phyloP scores from a whole-genome alignment of 2,329 filamentous ascomycete genomes.

The Onygena corvina region DNA sequence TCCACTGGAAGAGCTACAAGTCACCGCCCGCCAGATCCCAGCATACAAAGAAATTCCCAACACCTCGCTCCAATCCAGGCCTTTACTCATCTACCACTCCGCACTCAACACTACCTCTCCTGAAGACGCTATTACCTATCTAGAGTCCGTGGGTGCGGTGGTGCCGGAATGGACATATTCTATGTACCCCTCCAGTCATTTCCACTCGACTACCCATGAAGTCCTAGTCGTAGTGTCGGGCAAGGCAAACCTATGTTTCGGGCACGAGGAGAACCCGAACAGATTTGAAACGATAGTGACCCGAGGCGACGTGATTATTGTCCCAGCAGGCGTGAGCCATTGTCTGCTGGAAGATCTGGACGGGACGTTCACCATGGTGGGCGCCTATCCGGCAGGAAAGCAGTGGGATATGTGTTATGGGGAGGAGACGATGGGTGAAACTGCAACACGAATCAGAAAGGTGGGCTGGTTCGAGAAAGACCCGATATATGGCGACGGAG shows the following conservation, averaged over 20 bases:
- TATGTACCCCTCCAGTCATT: constrained; percentile 56
- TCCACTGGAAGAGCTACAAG: constrained; percentile 34
- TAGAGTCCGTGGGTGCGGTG: constrained; percentile 44
- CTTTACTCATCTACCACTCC: constrained; percentile 54
- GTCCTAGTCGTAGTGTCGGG: constrained; percentile 50
- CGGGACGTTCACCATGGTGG: constrained; percentile 53
- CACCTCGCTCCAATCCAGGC: constrained; percentile 50
- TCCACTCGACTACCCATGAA: constrained; percentile 56
- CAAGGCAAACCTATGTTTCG: constrained; percentile 52
- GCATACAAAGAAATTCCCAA: constrained; percentile 49
- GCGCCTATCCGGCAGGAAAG: constrained; percentile 47
- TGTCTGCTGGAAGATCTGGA: constrained; percentile 46
- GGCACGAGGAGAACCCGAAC: constrained; percentile 49
- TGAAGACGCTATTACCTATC: constrained; percentile 45
- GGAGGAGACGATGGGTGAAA: constrained; percentile 39
- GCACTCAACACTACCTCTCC: constrained; percentile 41
- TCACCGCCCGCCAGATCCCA: constrained; percentile 50
- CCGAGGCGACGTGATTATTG: constrained; percentile 51
- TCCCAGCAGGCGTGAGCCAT: constrained; percentile 56
- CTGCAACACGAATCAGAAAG: constrained; percentile 37
- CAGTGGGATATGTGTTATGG: constrained; percentile 65
- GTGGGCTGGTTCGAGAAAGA: constrained; percentile 49
- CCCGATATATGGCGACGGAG: constrained; percentile 47
- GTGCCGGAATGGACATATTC: constrained; percentile 55
- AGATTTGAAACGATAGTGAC: constrained; percentile 45